Conservation (phyloP, 108 stramenopile genomes). For the Nitzschia palea region DNA sequence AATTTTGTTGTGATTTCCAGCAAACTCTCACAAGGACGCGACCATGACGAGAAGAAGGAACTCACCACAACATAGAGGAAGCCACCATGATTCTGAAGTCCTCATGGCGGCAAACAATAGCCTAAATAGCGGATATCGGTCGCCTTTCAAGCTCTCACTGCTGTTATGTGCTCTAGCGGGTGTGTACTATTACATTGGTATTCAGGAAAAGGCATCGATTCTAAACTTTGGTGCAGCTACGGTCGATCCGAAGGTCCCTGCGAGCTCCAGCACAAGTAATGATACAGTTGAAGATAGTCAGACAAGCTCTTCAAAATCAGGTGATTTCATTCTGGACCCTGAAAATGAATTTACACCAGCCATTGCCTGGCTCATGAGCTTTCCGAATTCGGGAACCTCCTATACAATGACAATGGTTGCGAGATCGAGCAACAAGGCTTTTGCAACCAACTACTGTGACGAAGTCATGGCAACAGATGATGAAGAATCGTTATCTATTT, state of each 20-base stretch:
- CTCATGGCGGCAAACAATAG: not conserved
- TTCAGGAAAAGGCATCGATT: conserved; percentile 8
- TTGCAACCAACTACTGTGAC: conserved; percentile 40
- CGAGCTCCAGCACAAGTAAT: too few relatives aligned
- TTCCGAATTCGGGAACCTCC: conserved; percentile 53
- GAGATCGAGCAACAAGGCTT: conserved; percentile 19
- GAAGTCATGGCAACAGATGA: conserved; percentile 31
- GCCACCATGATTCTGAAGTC: not conserved
- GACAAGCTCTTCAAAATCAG: too few relatives aligned
- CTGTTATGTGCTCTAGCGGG: not conserved
- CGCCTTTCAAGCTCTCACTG: not conserved
- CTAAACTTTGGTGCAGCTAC: not conserved
- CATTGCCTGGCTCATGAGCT: conserved; percentile 59
- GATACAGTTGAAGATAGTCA: too few relatives aligned
- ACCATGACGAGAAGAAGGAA: conserved; percentile 3
- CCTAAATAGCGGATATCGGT: not conserved
- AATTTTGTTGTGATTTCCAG: too few relatives aligned
- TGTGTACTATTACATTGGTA: not conserved
- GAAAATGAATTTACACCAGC: conserved; percentile 24
- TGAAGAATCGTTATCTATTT: conserved; percentile 32
- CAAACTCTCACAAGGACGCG: not conserved
- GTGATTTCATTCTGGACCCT: conserved; percentile 27
- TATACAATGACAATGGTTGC: conserved; percentile 41
- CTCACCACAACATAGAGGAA: not conserved
- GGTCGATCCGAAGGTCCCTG: too few relatives aligned